A percentile compares a stretch with the other conserved stretches of the same genome.
phyloP scores from a whole-genome alignment of 306 rosid species.

The Castanospermum australe region DNA sequence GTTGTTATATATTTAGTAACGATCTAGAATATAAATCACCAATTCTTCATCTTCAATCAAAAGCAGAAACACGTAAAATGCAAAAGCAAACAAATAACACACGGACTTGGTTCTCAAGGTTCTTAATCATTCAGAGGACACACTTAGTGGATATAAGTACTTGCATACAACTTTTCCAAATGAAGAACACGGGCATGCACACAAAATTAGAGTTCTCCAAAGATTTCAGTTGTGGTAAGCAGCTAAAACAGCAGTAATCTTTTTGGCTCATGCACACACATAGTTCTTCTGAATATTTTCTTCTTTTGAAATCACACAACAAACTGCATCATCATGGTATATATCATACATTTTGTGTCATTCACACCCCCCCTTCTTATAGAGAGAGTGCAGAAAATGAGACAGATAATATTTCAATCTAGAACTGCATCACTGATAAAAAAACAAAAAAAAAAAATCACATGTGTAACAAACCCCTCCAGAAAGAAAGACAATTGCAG shows the following conservation, averaged over 20 bases:
- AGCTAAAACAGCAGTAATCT: neutral
- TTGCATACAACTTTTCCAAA: neutral
- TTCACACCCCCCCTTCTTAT: no score
- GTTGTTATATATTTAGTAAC: constrained; percentile 6
- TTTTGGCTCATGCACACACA: neutral
- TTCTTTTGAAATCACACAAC: neutral
- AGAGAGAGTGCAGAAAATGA: no score
- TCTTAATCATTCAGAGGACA: constrained; percentile 4
- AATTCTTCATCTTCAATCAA: neutral
- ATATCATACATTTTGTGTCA: no score
- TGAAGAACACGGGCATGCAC: neutral
- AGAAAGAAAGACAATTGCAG: neutral
- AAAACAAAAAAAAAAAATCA: no score
- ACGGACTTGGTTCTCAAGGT: constrained; percentile 14
- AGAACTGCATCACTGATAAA: neutral
- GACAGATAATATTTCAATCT: no score
- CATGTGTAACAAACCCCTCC: neutral
- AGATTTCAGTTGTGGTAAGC: no score
- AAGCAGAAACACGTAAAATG: constrained; percentile 17
- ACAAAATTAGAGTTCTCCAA: neutral
- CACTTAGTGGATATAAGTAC: neutral
- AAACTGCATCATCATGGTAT: neutral
- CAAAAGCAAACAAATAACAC: neutral
- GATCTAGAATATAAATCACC: neutral
- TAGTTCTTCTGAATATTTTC: neutral